Conservation (phyloP, 169 alveolate species). For the Babesia caballi region DNA sequence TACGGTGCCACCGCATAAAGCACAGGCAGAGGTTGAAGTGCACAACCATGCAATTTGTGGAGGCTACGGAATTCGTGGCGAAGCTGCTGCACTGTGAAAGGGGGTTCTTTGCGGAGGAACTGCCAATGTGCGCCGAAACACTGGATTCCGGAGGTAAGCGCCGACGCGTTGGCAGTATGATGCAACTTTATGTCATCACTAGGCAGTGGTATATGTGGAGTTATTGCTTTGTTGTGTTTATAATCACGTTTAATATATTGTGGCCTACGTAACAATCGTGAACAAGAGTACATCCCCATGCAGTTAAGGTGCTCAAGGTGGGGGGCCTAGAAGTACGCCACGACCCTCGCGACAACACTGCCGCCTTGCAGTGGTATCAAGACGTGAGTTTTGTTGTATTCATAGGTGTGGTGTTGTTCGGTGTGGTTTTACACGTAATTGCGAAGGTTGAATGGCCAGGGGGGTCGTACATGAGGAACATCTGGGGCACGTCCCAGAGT, state of each 20-base stretch:
- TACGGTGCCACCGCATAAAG: constrained; percentile 18
- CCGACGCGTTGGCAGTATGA: neutral
- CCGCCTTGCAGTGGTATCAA: constrained; percentile 1
- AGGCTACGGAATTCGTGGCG: neutral
- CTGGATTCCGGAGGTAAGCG: constrained; percentile 18
- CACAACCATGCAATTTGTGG: neutral
- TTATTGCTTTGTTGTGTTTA: neutral
- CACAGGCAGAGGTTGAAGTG: neutral
- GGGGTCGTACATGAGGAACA: too few relatives aligned
- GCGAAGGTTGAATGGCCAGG: too few relatives aligned
- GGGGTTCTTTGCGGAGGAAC: constrained; percentile 12
- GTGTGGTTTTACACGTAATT: too few relatives aligned
- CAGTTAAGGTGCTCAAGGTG: constrained; percentile 7
- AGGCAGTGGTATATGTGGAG: neutral
- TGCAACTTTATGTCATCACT: neutral
- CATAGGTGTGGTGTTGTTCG: too few relatives aligned
- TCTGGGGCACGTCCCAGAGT: too few relatives aligned
- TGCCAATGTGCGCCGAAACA: neutral
- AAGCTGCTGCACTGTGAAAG: neutral
- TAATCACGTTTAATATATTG: neutral
- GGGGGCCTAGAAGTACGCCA: constrained; percentile 17
- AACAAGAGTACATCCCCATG: neutral
- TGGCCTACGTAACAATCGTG: too few relatives aligned
- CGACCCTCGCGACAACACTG: neutral
- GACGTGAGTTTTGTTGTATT: neutral